These are phyloP conservation scores for Blastobotrys attinorum DNA, from an alignment of 805 yeast species.

Conservation along the genomic window DNA sequence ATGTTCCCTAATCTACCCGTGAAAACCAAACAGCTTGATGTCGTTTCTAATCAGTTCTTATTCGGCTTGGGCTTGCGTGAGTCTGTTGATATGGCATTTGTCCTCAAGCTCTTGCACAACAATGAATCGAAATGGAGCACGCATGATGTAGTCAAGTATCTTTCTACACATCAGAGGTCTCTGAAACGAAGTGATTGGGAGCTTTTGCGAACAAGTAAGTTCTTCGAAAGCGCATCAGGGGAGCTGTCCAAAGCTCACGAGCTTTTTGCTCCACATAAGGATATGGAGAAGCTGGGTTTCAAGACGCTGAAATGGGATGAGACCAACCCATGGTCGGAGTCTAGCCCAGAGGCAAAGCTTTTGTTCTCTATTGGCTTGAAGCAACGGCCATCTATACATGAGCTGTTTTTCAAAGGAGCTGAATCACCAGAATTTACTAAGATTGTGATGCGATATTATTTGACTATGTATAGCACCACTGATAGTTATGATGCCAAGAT, in stretches of 20 bases:
- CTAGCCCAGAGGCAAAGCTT: constrained; percentile 24
- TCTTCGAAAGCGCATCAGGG: constrained; percentile 20
- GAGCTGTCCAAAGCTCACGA: constrained; percentile 18
- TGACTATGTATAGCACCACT: constrained; percentile 17
- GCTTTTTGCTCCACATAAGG: constrained; percentile 28
- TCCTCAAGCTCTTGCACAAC: constrained; percentile 26
- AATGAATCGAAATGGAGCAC: constrained; percentile 28
- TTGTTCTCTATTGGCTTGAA: constrained; percentile 26
- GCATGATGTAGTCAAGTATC: constrained; percentile 29
- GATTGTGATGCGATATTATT: constrained; percentile 25
- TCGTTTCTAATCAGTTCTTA: constrained; percentile 16
- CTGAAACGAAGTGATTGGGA: constrained; percentile 27
- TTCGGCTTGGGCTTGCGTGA: constrained; percentile 29
- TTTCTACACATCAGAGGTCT: constrained; percentile 20
- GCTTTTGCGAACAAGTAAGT: constrained; percentile 22
- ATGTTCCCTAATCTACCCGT: constrained; percentile 33
- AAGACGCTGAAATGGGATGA: constrained; percentile 23
- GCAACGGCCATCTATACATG: constrained; percentile 20
- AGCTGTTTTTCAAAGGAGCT: constrained; percentile 18
- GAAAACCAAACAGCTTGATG: constrained; percentile 17
- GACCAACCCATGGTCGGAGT: constrained; percentile 22
- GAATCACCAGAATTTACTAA: constrained; percentile 10
- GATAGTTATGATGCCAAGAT: constrained; percentile 15
- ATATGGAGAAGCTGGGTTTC: constrained; percentile 23
- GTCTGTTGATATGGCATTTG: constrained; percentile 32